A percentile compares a stretch with the other conserved stretches of the same genome.
These are phyloP conservation scores for Mycena indigotica DNA, from an alignment of 768 basidiomycete species.

Conservation along the genomic window DNA sequence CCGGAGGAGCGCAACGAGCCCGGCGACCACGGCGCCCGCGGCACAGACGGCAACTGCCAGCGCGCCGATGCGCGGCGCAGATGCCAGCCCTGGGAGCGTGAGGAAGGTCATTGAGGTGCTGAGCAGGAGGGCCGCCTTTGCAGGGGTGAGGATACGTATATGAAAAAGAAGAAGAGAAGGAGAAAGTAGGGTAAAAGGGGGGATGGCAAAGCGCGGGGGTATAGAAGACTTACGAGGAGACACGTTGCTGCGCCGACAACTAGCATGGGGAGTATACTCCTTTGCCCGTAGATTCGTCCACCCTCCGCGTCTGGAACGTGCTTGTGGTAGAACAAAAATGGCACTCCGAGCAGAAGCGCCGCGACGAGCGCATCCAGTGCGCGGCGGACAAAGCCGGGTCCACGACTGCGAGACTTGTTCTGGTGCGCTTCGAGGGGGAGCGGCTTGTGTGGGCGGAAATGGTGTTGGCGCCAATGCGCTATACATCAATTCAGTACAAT, in stretches of 20 bases:
- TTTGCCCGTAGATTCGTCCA: slow-evolving; percentile 53
- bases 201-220: neutral
- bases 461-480: slow-evolving; percentile 72
- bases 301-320: slow-evolving; percentile 52
- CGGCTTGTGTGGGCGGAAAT: slow-evolving; percentile 70
- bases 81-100: slow-evolving; percentile 74
- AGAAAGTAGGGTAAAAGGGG: neutral
- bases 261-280: slow-evolving; percentile 55
- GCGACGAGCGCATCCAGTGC: slow-evolving; percentile 62
- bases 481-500: too few species aligned
- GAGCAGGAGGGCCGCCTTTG: slow-evolving; percentile 75
- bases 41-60: slow-evolving; percentile 72
- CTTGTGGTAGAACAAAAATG: slow-evolving; percentile 66
- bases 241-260: slow-evolving; percentile 67
- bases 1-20: slow-evolving; percentile 68
- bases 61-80: slow-evolving; percentile 54
- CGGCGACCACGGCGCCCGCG: slow-evolving; percentile 66
- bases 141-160: slow-evolving; percentile 25
- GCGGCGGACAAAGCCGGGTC: slow-evolving; percentile 44
- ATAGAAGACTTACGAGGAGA: slow-evolving; percentile 54
- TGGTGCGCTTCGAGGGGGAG: slow-evolving; percentile 54
- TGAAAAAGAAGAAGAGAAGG: slow-evolving; percentile 16
- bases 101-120: slow-evolving; percentile 84
- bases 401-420: slow-evolving; percentile 34
- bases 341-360: slow-evolving; percentile 74